Percentiles rank a stretch among this genome's conserved stretches.
phyloP scores from a whole-genome alignment of 345 rosid genomes.

The Eucalyptus sp. region DNA sequence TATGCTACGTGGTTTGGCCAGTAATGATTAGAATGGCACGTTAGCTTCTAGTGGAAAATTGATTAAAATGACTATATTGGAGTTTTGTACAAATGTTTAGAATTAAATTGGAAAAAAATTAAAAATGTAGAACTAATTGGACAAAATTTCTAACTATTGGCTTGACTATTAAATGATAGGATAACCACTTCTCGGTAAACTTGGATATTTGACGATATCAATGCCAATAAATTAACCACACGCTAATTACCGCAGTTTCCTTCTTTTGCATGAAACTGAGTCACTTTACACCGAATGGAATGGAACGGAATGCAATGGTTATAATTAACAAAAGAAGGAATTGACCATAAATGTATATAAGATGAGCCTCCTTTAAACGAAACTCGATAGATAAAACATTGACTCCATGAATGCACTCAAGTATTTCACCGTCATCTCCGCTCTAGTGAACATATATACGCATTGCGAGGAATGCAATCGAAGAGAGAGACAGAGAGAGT shows the following conservation, averaged over 20 bases:
- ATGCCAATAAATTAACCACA: neutral
- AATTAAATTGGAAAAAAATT: no score
- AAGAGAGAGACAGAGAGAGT: neutral
- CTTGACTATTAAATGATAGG: neutral
- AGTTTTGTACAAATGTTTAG: neutral
- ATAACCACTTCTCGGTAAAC: neutral
- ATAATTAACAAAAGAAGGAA: neutral
- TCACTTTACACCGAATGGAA: neutral
- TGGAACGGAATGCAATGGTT: neutral
- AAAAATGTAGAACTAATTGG: fast-evolving
- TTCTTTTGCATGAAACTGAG: neutral
- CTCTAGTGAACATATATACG: neutral
- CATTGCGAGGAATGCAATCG: neutral
- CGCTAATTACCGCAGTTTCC: neutral
- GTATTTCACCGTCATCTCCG: neutral
- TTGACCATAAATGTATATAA: neutral
- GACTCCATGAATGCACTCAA: neutral
- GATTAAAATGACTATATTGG: neutral
- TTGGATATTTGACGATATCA: neutral
- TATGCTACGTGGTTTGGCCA: neutral
- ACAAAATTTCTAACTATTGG: neutral
- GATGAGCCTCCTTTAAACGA: no score
- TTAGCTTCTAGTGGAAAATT: no score
- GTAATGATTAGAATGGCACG: no score
- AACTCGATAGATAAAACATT: neutral